Percentiles rank a stretch among this genome's conserved stretches.
Conservation (phyloP, 23 red algal genomes). For the Gracilaria gracilis region DNA sequence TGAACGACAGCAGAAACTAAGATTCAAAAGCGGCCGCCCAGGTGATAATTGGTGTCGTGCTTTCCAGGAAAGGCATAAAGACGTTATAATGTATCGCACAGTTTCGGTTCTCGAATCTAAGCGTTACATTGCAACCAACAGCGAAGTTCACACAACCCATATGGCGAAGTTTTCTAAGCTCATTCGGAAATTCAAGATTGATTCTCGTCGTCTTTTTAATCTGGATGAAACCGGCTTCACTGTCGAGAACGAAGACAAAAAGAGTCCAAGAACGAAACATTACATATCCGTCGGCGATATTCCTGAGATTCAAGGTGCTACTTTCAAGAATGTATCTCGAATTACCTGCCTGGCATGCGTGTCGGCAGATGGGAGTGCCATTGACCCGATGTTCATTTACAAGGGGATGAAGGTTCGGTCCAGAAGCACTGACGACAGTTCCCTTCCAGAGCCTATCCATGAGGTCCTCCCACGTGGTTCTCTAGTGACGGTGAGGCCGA, state of each 20-base stretch:
- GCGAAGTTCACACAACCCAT: not conserved
- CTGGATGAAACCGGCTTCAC: not conserved
- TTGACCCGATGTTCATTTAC: not conserved
- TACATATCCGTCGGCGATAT: not conserved
- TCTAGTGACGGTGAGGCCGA: not conserved
- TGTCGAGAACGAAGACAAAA: constrained; percentile 4
- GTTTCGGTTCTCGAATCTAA: not conserved
- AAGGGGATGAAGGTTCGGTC: not conserved
- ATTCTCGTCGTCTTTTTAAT: not conserved
- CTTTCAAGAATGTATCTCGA: not conserved
- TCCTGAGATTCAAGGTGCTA: not conserved
- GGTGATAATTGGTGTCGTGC: not conserved
- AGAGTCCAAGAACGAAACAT: not conserved
- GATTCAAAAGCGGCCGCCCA: not conserved
- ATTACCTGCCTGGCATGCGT: constrained; percentile 1
- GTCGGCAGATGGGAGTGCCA: not conserved
- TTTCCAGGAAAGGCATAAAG: not conserved
- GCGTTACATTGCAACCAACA: constrained; percentile 18
- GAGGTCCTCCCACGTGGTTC: not conserved
- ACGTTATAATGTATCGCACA: not conserved
- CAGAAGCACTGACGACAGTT: not conserved
- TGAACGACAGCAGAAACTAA: not conserved
- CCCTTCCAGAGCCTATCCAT: not conserved
- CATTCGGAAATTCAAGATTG: not conserved
- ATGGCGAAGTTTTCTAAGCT: not conserved